Base-by-base conservation (phyloP, 73 alveolate species). In the Paramecium sonneborni region DNA sequence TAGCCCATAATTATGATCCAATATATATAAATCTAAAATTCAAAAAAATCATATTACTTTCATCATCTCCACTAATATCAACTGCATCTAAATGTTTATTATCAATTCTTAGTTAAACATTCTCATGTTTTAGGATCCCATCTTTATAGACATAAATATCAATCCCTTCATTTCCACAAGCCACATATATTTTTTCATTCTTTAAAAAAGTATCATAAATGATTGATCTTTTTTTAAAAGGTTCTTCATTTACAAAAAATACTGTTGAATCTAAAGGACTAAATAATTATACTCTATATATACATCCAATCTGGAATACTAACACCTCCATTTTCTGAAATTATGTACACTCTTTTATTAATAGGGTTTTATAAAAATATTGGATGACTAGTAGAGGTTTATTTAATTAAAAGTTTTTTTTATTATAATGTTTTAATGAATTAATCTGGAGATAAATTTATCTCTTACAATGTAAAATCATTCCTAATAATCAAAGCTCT, bases 401-500 rank as follows among this genome's bases (percentile, higher is more conserved):
- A 21, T 35, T 35, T 12, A 32, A 74, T 74, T 28, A 8, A 8
- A 15, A 74, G 11, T 74, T 74, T 21, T 74, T 43, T 74, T 21
- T 32, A 74, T 21, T 32, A 10, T n/a, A 30, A 11, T 23, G 62
- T 74, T n/a, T 74, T 74, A 30, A 21, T 32, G 23, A 74, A 35
- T 74, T 24, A 21, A 35, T 32, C 30, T 20, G 12, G 12, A 20
- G 18, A 11, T 32, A 74, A 35, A 74, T 74, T 74, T 9, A 74
- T 38, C n/a, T 74, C 87, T 14, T 38, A 1, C 37, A 74, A n/a
- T 5, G 34, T 35, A 10, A 74, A 74, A 15, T 74, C 87, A 74
- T 74, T 74, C 34, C 87, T 74, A 9, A 74, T 74, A n/a, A 74
- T 35, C 14, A 74, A 34, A 15, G 87, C 87, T 38, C 87, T 74